Percentiles rank a stretch among this genome's conserved stretches.
Conservation (phyloP, 305 asterid species). For the Ruellia speciosa region DNA sequence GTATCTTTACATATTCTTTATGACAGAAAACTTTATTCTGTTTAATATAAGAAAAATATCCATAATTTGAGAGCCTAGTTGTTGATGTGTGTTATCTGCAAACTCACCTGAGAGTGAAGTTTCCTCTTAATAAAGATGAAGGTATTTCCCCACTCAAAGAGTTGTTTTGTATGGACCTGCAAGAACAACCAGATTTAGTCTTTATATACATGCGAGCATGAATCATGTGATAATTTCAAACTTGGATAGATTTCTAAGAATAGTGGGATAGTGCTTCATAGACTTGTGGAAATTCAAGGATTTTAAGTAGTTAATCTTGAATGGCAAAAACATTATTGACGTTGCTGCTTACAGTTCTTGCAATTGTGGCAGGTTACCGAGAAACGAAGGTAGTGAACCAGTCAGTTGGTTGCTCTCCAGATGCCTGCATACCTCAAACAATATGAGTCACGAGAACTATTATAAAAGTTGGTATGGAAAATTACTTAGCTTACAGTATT, state of each 20-base stretch:
- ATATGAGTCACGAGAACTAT: conserved; percentile 13
- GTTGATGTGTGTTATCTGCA: conserved; percentile 7
- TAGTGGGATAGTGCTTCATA: neutral
- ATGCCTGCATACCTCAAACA: conserved; percentile 55
- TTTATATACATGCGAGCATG: neutral
- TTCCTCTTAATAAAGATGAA: conserved; percentile 46
- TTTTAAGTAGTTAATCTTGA: neutral
- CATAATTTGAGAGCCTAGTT: neutral
- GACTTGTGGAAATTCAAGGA: neutral
- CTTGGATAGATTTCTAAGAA: neutral
- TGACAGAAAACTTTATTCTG: neutral
- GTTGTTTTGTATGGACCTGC: conserved; percentile 79
- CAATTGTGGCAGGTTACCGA: conserved; percentile 63
- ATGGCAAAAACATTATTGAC: conserved; percentile 9
- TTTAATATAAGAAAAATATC: neutral
- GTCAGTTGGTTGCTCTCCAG: conserved; percentile 70
- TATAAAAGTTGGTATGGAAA: conserved; percentile 10
- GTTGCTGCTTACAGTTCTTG: conserved; percentile 56
- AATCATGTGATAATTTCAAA: conserved; percentile 1
- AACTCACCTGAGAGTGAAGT: conserved; percentile 61
- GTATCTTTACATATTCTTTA: neutral
- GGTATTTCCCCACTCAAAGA: conserved; percentile 77
- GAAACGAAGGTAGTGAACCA: conserved; percentile 61
- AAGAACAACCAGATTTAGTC: conserved; percentile 10
- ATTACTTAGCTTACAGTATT: conserved; percentile 52